Percentiles rank a stretch among this genome's conserved stretches.
Conservation (phyloP, 2,329 filamentous ascomycete genomes). For the Pseudocercospora fuligena region DNA sequence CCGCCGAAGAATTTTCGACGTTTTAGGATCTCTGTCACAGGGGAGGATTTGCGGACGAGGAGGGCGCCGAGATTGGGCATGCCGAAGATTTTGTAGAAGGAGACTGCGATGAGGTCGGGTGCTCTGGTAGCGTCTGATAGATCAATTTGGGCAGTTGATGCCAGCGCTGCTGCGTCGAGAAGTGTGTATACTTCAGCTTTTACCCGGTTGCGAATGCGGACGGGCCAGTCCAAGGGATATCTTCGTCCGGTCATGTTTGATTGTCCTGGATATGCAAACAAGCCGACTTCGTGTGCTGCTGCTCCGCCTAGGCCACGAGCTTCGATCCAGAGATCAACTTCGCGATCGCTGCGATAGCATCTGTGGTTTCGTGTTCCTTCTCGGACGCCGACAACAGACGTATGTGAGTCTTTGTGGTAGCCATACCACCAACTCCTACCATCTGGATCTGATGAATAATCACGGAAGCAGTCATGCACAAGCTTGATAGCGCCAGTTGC, state of each 20-base stretch:
- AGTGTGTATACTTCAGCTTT: constrained; percentile 62
- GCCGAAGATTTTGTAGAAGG: constrained; percentile 94
- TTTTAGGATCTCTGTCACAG: constrained; percentile 56
- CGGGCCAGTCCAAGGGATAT: constrained; percentile 71
- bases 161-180: constrained; percentile 80
- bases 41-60: constrained; percentile 74
- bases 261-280: constrained; percentile 86
- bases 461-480: constrained; percentile 75
- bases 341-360: constrained; percentile 69
- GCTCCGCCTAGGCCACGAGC: constrained; percentile 42
- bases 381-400: constrained; percentile 79
- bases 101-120: constrained; percentile 84
- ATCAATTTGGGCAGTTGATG: constrained; percentile 76
- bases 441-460: constrained; percentile 43
- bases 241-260: constrained; percentile 87
- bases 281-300: constrained; percentile 31
- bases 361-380: constrained; percentile 66
- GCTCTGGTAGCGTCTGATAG: constrained; percentile 71
- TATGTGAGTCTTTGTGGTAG: constrained; percentile 83
- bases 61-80: constrained; percentile 88
- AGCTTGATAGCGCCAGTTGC: constrained; percentile 88
- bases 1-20: constrained; percentile 84
- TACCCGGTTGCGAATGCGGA: constrained; percentile 48
- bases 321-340: constrained; percentile 68
- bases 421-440: constrained; percentile 52